A percentile compares a stretch with the other conserved stretches of the same genome.
These are phyloP conservation scores for Fraxinus platypoda DNA, from an alignment of 305 asterid genomes.

Conservation along the genomic window DNA sequence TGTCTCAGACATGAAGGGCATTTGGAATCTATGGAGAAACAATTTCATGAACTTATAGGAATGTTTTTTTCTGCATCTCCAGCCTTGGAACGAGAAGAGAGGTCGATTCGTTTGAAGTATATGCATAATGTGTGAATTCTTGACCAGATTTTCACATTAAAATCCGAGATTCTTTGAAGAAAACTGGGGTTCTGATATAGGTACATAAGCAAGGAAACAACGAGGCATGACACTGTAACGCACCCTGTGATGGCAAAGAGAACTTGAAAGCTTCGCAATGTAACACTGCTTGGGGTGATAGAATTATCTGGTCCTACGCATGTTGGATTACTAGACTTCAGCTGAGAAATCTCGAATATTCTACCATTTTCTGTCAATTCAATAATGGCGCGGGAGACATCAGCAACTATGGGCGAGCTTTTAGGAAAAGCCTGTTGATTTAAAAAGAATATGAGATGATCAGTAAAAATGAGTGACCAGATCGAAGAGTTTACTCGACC, in stretches of 20 bases:
- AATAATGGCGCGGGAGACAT: constrained; percentile 3
- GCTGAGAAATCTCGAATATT: constrained; percentile 27
- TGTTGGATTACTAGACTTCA: not conserved
- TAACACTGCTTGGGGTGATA: constrained; percentile 1
- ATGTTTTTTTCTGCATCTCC: constrained; percentile 26
- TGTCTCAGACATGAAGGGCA: not conserved
- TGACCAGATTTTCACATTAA: not conserved
- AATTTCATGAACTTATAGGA: constrained; percentile 33
- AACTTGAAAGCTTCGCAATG: constrained; percentile 25
- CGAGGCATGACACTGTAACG: constrained; percentile 23
- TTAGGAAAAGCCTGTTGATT: constrained; percentile 40
- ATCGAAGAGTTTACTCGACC: not conserved
- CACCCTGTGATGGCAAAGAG: constrained; percentile 30
- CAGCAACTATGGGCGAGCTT: constrained; percentile 43
- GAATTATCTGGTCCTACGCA: constrained; percentile 24
- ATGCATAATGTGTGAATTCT: not conserved
- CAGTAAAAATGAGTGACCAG: not conserved
- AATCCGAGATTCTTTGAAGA: constrained; percentile 7
- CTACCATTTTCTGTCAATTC: constrained; percentile 33
- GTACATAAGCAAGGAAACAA: constrained; percentile 20
- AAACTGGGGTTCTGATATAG: constrained; percentile 3
- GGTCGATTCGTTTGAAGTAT: not conserved
- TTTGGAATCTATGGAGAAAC: constrained; percentile 17
- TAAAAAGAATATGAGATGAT: not conserved
- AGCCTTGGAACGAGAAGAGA: not conserved